Conservation (phyloP, 345 rosid genomes). For the Citrus sp. region DNA sequence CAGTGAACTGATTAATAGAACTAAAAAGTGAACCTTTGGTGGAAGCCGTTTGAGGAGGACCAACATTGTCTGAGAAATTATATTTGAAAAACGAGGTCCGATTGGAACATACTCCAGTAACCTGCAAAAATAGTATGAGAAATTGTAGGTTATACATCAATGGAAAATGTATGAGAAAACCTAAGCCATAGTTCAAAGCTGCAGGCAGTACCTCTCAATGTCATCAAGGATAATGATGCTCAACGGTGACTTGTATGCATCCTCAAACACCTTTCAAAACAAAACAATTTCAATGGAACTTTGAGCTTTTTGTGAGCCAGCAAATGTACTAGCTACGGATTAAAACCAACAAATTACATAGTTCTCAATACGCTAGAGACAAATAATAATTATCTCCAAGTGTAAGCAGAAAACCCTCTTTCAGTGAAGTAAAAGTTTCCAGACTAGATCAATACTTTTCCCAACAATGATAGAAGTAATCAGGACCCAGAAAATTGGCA, state of each 20-base stretch:
- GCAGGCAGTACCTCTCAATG: constrained; percentile 71
- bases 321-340: constrained; percentile 12
- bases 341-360: constrained; percentile 10
- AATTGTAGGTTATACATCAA: not conserved
- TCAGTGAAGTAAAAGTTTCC: not conserved
- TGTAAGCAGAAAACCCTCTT: not conserved
- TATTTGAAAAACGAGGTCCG: constrained; percentile 96
- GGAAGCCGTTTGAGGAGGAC: constrained; percentile 93
- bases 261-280: constrained; percentile 79
- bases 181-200: not conserved
- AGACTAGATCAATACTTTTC: not conserved
- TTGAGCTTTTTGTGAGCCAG: not conserved
- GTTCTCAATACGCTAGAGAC: not conserved
- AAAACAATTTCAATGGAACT: not conserved
- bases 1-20: not conserved
- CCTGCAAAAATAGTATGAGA: constrained; percentile 40
- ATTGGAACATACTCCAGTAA: constrained; percentile 89
- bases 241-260: constrained; percentile 95
- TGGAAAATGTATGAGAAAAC: not conserved
- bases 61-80: constrained; percentile 84
- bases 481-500: not conserved
- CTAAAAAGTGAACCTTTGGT: constrained; percentile 56
- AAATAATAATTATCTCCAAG: not conserved
- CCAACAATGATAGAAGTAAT: not conserved
- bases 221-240: constrained; percentile 96